phyloP scores from a whole-genome alignment of 2,329 filamentous ascomycete genomes.

The Xenoacremonium recifei region DNA sequence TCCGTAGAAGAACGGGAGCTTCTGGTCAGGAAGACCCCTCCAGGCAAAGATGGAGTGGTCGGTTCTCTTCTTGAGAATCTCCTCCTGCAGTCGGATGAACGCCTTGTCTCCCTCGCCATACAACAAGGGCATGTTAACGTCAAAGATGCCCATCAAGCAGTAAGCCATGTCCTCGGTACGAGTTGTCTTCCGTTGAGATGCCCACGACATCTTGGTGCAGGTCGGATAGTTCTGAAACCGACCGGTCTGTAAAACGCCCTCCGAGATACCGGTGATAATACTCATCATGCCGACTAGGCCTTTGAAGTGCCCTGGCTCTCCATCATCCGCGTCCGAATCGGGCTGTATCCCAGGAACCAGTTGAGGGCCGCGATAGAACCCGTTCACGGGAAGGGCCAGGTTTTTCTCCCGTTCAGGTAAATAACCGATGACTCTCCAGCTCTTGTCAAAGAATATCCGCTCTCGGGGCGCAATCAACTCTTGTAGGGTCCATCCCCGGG shows the following conservation, averaged over 20 bases:
- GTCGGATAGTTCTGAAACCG: background rate
- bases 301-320: too few species aligned
- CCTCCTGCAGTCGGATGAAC: slow-evolving; percentile 18
- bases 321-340: background rate
- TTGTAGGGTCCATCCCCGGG: slow-evolving; percentile 11
- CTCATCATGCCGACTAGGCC: background rate
- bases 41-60: background rate
- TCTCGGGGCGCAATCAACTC: background rate
- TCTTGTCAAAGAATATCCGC: slow-evolving; percentile 1
- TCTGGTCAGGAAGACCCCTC: background rate
- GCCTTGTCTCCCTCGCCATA: slow-evolving; percentile 19
- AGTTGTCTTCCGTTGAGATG: slow-evolving; percentile 5
- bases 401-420: background rate
- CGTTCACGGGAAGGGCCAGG: background rate
- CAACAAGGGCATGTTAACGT: slow-evolving; percentile 17
- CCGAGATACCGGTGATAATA: background rate
- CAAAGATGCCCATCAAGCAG: slow-evolving; percentile 18
- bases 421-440: slow-evolving; percentile 7
- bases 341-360: background rate
- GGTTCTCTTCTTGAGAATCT: slow-evolving; percentile 11
- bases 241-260: background rate
- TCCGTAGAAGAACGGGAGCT: background rate
- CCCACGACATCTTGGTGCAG: background rate
- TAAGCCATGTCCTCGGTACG: slow-evolving; percentile 18
- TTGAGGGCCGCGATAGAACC: background rate